Base-by-base conservation (phyloP, 177 flowering plant genomes). In the Vitis hybrid region DNA sequence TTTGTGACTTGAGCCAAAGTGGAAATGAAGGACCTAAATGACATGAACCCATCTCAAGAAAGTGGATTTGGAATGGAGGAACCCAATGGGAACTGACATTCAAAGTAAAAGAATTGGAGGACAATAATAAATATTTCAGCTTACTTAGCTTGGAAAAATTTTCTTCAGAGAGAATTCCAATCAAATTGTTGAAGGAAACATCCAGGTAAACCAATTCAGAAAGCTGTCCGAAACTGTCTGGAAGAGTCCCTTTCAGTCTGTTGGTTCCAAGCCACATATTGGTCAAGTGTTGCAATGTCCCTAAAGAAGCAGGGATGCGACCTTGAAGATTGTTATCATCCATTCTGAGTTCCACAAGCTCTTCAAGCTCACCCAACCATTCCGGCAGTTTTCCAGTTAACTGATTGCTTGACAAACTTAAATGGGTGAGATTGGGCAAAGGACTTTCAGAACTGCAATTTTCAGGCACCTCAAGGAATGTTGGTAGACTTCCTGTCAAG, bases 201-300 rank as follows among this genome's bases (percentile, higher is more conserved):
- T 75, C 82, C 0, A 89, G 56, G 18, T 0, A 1, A 51, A 46
- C 15, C 55, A 87, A 67, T 8, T 70, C 56, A 1, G 86, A 79
- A 59, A 85, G 81, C 63, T 79, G 69, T 13, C 88, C 82, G 11
- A 89, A n/a, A 30, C 62, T 56, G n/a, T 54, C 63, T 0, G 85
- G 82, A 2, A 87, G 52, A 11, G 65, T 70, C n/a, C 88, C 89
- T 49, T 66, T 74, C 5, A 84, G 69, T 59, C 60, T 17, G 68
- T 84, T 85, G 10, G 48, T 50, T 19, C 50, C 62, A 66, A 86
- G 81, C 2, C 65, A 24, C 19, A 84, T 6, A 32, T 19, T 30
- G 4, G 70, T 54, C 8, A 85, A 75, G 11, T 18, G 52, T 11
- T 61, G 24, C 66, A 85, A 56, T 11, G 46, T 63, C 14, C 85